Conservation (phyloP, 257 asterid species). For the Ajuga chamaepitys region DNA sequence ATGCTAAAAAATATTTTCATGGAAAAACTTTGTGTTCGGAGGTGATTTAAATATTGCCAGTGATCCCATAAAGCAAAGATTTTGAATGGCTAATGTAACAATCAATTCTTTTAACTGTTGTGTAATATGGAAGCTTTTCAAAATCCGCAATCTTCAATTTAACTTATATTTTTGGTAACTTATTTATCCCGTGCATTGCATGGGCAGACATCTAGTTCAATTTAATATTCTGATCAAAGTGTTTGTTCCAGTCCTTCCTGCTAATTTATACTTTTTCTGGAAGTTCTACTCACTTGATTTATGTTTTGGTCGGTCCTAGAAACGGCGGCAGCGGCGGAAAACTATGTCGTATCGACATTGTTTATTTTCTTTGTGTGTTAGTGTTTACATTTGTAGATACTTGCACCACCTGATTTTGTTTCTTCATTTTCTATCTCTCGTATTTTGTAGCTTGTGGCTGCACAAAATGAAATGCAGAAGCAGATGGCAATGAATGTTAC, state of each 20-base stretch:
- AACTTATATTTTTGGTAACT: too few species aligned
- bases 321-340: not conserved
- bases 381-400: not conserved
- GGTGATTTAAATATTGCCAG: too few species aligned
- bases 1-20: too few species aligned
- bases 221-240: not conserved
- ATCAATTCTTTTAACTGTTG: too few species aligned
- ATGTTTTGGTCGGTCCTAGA: not conserved
- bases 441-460: conserved; percentile 40
- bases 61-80: too few species aligned
- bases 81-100: too few species aligned
- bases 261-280: not conserved
- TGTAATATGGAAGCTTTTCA: too few species aligned
- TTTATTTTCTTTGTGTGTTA: not conserved
- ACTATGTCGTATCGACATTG: not conserved
- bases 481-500: conserved; percentile 65
- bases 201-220: too few species aligned
- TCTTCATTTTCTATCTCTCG: not conserved
- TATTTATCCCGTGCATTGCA: too few species aligned
- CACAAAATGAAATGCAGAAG: conserved; percentile 67
- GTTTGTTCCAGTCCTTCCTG: not conserved
- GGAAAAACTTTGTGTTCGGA: too few species aligned
- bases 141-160: too few species aligned
- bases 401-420: not conserved
- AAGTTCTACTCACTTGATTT: not conserved